Conservation (phyloP, 176 grass and related monocot species). For the Melocanna baccifera region DNA sequence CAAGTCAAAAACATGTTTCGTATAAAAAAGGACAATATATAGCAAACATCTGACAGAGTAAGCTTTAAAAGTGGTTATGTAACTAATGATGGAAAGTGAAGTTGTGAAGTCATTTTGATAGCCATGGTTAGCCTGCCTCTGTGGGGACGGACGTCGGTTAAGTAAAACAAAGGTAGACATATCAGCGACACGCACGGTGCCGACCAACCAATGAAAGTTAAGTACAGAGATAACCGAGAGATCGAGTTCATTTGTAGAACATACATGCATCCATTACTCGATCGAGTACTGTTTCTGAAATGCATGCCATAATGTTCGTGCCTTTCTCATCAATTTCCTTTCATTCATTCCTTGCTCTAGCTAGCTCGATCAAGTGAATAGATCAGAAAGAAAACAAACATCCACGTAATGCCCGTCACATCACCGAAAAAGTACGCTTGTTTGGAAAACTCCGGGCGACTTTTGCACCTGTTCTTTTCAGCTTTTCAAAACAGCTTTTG, state of each 20-base stretch:
- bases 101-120: background rate
- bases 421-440: constrained; percentile 13
- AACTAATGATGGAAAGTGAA: background rate
- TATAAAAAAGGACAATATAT: background rate
- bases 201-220: constrained; percentile 21
- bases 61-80: constrained; percentile 1
- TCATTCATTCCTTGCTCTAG: constrained; percentile 15
- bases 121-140: background rate
- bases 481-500: too few species aligned
- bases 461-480: too few species aligned
- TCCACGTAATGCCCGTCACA: constrained; percentile 33
- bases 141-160: background rate
- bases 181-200: constrained; percentile 16
- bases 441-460: constrained; percentile 15
- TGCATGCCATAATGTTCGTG: constrained; percentile 19
- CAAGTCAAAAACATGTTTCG: background rate
- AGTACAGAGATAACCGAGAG: background rate
- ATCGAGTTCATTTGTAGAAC: background rate
- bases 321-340: background rate
- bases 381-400: background rate
- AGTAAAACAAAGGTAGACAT: constrained; percentile 1
- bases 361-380: constrained; percentile 27
- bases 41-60: background rate
- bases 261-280: background rate
- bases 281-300: constrained; percentile 32